Evolutionary conservation across 805 yeast species (phyloP), one percentile per base, ranked within the genome.

Genomic region (Teunomyces barrocoloradensis): DNA sequence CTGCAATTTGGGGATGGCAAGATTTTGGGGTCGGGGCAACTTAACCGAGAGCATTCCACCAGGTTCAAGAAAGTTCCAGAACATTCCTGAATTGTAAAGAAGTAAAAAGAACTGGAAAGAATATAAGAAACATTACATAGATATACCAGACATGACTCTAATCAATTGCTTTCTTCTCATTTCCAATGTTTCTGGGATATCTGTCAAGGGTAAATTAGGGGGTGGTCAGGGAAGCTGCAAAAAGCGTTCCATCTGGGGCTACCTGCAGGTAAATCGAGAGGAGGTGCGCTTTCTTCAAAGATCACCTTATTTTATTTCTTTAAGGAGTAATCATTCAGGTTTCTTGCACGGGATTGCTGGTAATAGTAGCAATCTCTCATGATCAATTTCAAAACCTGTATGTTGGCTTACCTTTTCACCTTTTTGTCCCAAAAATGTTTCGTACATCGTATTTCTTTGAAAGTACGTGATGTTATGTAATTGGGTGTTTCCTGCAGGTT

Each of bases 1-100:
- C 23, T n/a, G 28, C 15, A 37, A 37, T 23, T 37, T 13, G 28
- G 40, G 40, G 40, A 23, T 37, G 28, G 40, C 40, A 37, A 37
- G 29, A 23, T 12, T 21, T 36, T 7, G 21, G 27, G 28, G 27
- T 15, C 28, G 29, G 40, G 40, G 40, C 40, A 17, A 11, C 40
- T 4, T 13, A 37, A 37, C 40, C 40, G 3, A 23, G 20, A 21
- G 29, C 15, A n/a, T 37, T 23, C 29, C 3, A 37, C 29, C n/a
- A 18, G 29, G 29, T 37, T 37, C 40, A 13, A 23, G 40, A 7
- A 13, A n/a, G 28, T 37, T 37, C 40, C 40, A 37, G 40, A 37
- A 21, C 40, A n/a, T 12, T 23, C 40, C 25, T 10, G 40, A 37
- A 37, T 6, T 6, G 17, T 12, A 12, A 18, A 13, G 34, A 10